Conservation (phyloP, 2,329 filamentous ascomycete species). For the Pseudogymnoascus sp. region DNA sequence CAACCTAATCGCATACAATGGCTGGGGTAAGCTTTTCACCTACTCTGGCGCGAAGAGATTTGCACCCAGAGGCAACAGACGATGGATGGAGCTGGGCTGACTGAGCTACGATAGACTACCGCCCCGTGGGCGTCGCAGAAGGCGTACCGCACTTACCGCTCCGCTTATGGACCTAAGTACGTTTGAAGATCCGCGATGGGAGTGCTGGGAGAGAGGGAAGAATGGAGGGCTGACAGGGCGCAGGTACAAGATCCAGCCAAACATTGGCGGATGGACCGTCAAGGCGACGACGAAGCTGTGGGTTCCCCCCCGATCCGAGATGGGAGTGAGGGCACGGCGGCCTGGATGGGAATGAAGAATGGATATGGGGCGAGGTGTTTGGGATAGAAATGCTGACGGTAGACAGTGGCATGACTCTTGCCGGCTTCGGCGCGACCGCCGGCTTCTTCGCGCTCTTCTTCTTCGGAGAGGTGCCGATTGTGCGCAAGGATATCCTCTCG, state of each 20-base stretch:
- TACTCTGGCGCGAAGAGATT: not conserved
- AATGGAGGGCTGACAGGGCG: not conserved
- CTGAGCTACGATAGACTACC: not conserved
- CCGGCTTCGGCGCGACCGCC: constrained; percentile 49
- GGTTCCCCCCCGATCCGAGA: constrained; percentile 11
- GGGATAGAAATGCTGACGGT: not conserved
- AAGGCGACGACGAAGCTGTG: constrained; percentile 44
- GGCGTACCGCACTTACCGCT: constrained; percentile 41
- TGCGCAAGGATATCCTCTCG: constrained; percentile 51
- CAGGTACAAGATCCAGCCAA: constrained; percentile 53
- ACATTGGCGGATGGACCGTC: constrained; percentile 45
- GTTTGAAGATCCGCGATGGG: constrained; percentile 23
- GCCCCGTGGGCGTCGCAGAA: not conserved
- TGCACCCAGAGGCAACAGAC: not conserved
- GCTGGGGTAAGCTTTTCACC: not conserved
- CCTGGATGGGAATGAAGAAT: not conserved
- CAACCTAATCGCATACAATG: not conserved
- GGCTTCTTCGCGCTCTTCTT: constrained; percentile 48
- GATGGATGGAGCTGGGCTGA: not conserved
- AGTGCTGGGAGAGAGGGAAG: constrained; percentile 4
- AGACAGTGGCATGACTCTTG: constrained; percentile 43
- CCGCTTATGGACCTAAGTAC: constrained; percentile 60
- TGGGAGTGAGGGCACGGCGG: not conserved
- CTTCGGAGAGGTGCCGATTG: constrained; percentile 54
- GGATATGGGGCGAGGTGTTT: constrained; percentile 8